Evolutionary conservation across 179 eudicot species (phyloP), one percentile per base, ranked within the genome.

Genomic region (Actinidia arguta): DNA sequence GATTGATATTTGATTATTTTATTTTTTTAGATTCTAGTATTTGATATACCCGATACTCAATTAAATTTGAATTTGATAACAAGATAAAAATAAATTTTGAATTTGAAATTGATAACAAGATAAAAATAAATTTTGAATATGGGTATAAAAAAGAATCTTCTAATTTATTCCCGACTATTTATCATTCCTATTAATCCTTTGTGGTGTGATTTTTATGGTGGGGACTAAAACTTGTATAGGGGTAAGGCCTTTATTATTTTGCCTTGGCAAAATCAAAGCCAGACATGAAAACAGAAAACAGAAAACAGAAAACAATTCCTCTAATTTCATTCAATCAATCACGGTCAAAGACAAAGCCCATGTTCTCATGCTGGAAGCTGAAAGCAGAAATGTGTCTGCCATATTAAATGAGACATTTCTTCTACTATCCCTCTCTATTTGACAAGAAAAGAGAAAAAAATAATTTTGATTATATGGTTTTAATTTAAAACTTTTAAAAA

Each of bases 361-460:
- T 69, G 74, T 18, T 46, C 75, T 20, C 54, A 5, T 71, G 55
- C 75, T 71, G 54, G 47, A 71, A 71, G 22, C 75, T 17, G 13
- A 46, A 22, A 71, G 52, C 54, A 46, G 75, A 44, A n/a, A 71
- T 18, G 20, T 66, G 54, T 42, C 54, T 71, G 31, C 27, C 75
- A 44, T 46, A n/a, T 48, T 44, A 70, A 70, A 68, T 36, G 51
- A 48, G 47, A 36, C 46, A 11, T 10, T 64, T 12, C 27, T 18
- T 24, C 25, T 25, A 42, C 27, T 27, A 64, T 25, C 69, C 42
- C 42, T 25, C 25, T 17, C 69, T n/a, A n/a, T 25, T 63, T 17
- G 11, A 25, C 5, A 25, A 24, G 22, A 24, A 25, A 58, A 58
- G n/a, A 58, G 22, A 62, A 62, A 8, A 6, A 2, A 14, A n/a